A percentile compares a stretch with the other conserved stretches of the same genome.
Evolutionary conservation across 1,139 yeast genomes (phyloP).

Genomic region (Hansenula sp.): DNA sequence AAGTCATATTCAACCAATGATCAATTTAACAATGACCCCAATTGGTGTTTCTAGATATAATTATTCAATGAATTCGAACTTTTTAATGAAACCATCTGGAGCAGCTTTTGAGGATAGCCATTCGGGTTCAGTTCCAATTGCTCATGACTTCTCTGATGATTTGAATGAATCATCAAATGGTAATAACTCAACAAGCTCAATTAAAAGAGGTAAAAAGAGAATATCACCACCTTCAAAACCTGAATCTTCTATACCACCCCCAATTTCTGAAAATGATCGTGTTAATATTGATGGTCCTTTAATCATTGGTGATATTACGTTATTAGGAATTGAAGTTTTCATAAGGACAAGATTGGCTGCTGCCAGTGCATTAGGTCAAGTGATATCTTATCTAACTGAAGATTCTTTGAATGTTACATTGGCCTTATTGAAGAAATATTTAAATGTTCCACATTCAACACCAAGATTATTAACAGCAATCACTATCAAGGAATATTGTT

Average conservation of each 20-base stretch:
- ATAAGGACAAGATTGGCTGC: constrained; percentile 75
- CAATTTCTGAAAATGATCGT: constrained; percentile 53
- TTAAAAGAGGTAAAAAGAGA: constrained; percentile 26
- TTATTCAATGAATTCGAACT: constrained; percentile 74
- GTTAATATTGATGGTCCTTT: constrained; percentile 93
- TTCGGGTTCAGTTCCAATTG: constrained; percentile 19
- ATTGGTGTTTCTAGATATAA: constrained; percentile 90
- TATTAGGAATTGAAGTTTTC: constrained; percentile 75
- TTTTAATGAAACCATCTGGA: constrained; percentile 81
- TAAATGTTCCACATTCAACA: constrained; percentile 69
- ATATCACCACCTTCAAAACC: constrained; percentile 24
- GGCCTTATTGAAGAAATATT: constrained; percentile 35
- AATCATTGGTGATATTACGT: constrained; percentile 83
- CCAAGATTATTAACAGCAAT: constrained; percentile 72
- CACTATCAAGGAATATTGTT: constrained; percentile 71
- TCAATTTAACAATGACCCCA: constrained; percentile 82
- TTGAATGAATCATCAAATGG: constrained; percentile 14
- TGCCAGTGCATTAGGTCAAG: constrained; percentile 71
- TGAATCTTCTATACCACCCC: constrained; percentile 38
- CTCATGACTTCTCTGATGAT: constrained; percentile 3
- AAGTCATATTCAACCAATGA: constrained; percentile 56
- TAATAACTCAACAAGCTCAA: constrained; percentile 3
- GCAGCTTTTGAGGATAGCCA: constrained; percentile 6
- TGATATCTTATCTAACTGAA: constrained; percentile 53
- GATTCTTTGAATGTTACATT: constrained; percentile 37